phyloP scores from a whole-genome alignment of 192 early-diverging fungal genomes.

The Obelidium mucronatum region DNA sequence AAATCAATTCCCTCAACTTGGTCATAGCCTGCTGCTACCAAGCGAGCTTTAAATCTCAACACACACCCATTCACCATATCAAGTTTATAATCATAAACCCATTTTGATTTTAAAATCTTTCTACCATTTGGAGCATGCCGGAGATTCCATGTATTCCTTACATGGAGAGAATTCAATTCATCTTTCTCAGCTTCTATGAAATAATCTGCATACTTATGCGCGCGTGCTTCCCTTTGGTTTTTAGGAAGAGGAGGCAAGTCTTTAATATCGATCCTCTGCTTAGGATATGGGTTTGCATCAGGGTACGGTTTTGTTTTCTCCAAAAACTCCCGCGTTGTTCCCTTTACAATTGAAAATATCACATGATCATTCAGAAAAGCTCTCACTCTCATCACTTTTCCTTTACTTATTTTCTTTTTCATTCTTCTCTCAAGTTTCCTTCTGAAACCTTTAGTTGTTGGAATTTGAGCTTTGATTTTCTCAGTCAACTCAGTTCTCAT shows the following conservation, averaged over 20 bases:
- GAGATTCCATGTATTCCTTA: background rate
- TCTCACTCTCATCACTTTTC: background rate
- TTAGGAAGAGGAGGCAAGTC: background rate
- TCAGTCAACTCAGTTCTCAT: too few species aligned
- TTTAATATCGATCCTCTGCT: background rate
- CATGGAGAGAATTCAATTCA: slow-evolving; percentile 6
- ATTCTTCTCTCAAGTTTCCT: slow-evolving; percentile 20
- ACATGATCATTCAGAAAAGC: background rate
- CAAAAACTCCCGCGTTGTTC: background rate
- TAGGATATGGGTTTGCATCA: background rate
- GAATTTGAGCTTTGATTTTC: slow-evolving; percentile 15
- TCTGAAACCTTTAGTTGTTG: too few species aligned
- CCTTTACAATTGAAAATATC: background rate
- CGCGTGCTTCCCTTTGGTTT: background rate
- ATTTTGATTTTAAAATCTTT: slow-evolving; percentile 18
- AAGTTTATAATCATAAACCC: slow-evolving; percentile 36
- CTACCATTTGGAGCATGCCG: background rate
- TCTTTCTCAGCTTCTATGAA: background rate
- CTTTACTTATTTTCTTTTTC: slow-evolving; percentile 1
- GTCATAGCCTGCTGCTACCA: slow-evolving; percentile 41
- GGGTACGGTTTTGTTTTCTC: background rate
- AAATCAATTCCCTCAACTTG: slow-evolving; percentile 48
- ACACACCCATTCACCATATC: slow-evolving; percentile 20
- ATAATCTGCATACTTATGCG: background rate
- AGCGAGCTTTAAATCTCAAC: slow-evolving; percentile 42